Evolutionary conservation across 2,329 filamentous ascomycete genomes (phyloP), one percentile per base, ranked within the genome.

Genomic region (Exophiala sp.): DNA sequence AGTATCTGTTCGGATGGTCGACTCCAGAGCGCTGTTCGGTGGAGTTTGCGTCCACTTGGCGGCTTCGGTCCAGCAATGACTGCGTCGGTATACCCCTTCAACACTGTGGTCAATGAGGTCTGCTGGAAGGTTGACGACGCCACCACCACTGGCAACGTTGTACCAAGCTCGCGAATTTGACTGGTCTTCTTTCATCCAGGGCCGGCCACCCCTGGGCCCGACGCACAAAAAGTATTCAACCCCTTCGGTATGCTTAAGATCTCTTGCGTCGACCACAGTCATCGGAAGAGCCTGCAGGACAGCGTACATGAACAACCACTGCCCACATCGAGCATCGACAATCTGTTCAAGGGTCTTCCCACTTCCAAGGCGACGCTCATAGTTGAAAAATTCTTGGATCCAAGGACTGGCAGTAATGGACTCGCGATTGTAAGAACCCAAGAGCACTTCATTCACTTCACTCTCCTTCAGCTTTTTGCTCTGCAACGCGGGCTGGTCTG

Each of bases 371-470:
- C 68, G 67, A 8, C 73, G 68, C 58, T 75, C 73, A 49, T 73
- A 74, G 39, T 69, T 65, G 66, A 73, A 71, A 49, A 74, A 75
- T 23, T 66, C 65, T 54, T 74, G 70, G 23, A 75, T 66, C 56
- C 73, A 75, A 1, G 66, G 59, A 1, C 71, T 74, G 13, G 71
- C 67, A 38, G 68, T 69, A 59, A 74, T 79, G 1, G 82, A 81
- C 58, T 91, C 86, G 38, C 81, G 78, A 58, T 95, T 95, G 69
- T 90, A 90, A 0, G 86, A 85, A 54, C 83, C 83, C 63, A 85
- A 82, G n/a, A 96, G 70, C 27, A 95, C 76, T 16, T 85, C 77
- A 13, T 81, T 80, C 37, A 90, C 76, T 62, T 96, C 88, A 51
- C 91, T 80, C 45, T 85, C 81, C 65, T 88, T 87, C 50, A 96